phyloP scores from a whole-genome alignment of 2,329 filamentous ascomycete genomes.

The Penicillium sp. region DNA sequence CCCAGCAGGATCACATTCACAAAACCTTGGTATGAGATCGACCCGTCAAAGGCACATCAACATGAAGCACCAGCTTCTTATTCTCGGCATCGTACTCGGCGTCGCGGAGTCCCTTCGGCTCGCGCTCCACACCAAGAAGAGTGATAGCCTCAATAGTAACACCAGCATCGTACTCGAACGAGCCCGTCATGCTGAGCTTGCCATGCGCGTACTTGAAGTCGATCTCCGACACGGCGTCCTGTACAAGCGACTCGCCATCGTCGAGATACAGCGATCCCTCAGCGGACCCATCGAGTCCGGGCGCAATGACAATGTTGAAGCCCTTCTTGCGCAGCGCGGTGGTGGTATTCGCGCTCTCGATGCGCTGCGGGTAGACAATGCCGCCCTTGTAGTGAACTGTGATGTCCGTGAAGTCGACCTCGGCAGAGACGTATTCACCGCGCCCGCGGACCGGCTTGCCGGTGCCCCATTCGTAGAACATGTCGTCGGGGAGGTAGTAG shows the following conservation, averaged over 20 bases:
- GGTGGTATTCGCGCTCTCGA: constrained; percentile 56
- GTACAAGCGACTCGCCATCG: constrained; percentile 66
- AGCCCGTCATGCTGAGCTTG: constrained; percentile 28
- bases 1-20: neutral
- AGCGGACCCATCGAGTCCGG: constrained; percentile 60
- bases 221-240: constrained; percentile 54
- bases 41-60: constrained; percentile 14
- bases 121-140: constrained; percentile 21
- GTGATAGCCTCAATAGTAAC: constrained; percentile 30
- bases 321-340: constrained; percentile 58
- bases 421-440: constrained; percentile 43
- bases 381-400: constrained; percentile 62
- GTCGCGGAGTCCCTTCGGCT: constrained; percentile 4
- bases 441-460: constrained; percentile 45
- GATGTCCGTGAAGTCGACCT: constrained; percentile 53
- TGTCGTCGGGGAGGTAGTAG: constrained; percentile 55
- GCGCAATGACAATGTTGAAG: constrained; percentile 69
- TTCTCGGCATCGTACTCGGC: constrained; percentile 11
- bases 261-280: constrained; percentile 69
- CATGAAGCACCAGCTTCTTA: constrained; percentile 13
- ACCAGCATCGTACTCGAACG: constrained; percentile 22
- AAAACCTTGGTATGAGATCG: neutral
- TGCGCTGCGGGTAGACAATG: constrained; percentile 55
- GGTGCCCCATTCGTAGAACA: constrained; percentile 61
- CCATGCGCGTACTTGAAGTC: constrained; percentile 57